Evolutionary conservation across 768 basidiomycete genomes (phyloP), one percentile per base, ranked within the genome.

Genomic region (Lentinula lateritia): DNA sequence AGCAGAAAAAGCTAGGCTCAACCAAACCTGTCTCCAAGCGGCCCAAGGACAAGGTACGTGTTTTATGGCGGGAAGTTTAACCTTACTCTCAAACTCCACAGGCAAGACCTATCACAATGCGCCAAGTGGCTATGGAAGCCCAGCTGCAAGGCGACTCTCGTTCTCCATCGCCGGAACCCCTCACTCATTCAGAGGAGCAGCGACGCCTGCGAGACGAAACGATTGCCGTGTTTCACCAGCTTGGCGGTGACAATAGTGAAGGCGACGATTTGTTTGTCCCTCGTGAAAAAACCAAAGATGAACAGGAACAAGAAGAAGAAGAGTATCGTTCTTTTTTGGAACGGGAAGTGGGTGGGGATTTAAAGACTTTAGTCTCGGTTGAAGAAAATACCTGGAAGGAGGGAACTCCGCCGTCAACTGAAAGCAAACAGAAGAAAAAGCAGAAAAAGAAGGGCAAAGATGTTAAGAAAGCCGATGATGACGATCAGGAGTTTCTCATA

Each of bases 401-500:
- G 23, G 32, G 43, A 28, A 67, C 41, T 68, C 67, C 61, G 7
- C 69, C 61, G 23, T 72, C 70, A 5, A 74, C 72, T 5, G 67
- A 63, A 50, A 58, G 67, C 18, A 73, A 68, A 58, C 73, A 74
- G 52, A 74, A 74, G 55, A 71, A 67, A 52, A 58, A 67, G 16
- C 64, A 58, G 66, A 63, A 58, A 65, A 70, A 56, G 64, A 58
- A 65, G 38, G 65, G 66, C 60, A 76, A 72, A 15, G 64, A 48
- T 34, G 75, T 75, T 62, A 71, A 75, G 58, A 87, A 83, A 70
- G 15, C 34, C 10, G 79, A 84, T 60, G 86, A 89, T 60, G 76
- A 79, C 16, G 91, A 95, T 68, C 90, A 92, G 58, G 90, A 95
- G 61, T 97, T 98, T 68, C 76, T 98, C 58, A 81, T 94, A 78